Evolutionary conservation across 2,329 filamentous ascomycete species (phyloP).

Genomic region (Ophiocordyceps camponoti-floridani): DNA sequence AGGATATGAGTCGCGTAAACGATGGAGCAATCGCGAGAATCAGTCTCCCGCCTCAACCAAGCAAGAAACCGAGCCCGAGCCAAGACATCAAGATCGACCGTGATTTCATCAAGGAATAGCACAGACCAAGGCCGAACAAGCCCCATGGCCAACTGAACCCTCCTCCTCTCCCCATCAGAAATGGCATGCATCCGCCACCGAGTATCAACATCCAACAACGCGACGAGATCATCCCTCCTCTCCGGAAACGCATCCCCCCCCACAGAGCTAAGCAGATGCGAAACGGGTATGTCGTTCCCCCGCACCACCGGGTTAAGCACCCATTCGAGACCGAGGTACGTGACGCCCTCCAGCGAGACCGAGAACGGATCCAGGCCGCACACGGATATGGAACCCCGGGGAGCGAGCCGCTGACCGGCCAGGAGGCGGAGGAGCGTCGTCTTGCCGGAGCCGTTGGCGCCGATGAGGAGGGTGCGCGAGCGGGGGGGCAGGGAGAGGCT

Average conservation of each 20-base stretch:
- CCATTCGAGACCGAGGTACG: slow-evolving; percentile 95
- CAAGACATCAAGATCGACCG: slow-evolving; percentile 84
- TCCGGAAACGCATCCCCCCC: slow-evolving; percentile 71
- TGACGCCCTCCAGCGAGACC: slow-evolving; percentile 77
- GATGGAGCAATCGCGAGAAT: slow-evolving; percentile 66
- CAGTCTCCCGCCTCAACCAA: slow-evolving; percentile 78
- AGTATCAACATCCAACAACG: slow-evolving; percentile 80
- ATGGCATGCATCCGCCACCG: slow-evolving; percentile 94
- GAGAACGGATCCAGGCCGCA: slow-evolving; percentile 84
- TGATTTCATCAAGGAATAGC: slow-evolving; percentile 86
- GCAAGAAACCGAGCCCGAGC: slow-evolving; percentile 67
- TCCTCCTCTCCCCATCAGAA: slow-evolving; percentile 73
- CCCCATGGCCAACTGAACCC: slow-evolving; percentile 94
- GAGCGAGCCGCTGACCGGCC: slow-evolving; percentile 85
- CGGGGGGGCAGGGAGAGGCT: slow-evolving; percentile 59
- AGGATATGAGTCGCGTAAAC: slow-evolving; percentile 97
- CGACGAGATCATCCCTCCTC: slow-evolving; percentile 71
- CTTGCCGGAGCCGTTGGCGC: slow-evolving; percentile 93
- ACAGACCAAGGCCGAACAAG: slow-evolving; percentile 82
- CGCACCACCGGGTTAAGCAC: slow-evolving; percentile 88
- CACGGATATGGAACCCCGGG: slow-evolving; percentile 54
- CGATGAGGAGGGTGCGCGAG: slow-evolving; percentile 80
- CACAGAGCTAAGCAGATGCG: slow-evolving; percentile 66
- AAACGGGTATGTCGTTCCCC: slow-evolving; percentile 78
- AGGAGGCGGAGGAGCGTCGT: slow-evolving; percentile 90